A percentile compares a stretch with the other conserved stretches of the same genome.
These are phyloP conservation scores for Phaeodactylum tricornutum DNA, from an alignment of 108 stramenopile species.

Conservation along the genomic window DNA sequence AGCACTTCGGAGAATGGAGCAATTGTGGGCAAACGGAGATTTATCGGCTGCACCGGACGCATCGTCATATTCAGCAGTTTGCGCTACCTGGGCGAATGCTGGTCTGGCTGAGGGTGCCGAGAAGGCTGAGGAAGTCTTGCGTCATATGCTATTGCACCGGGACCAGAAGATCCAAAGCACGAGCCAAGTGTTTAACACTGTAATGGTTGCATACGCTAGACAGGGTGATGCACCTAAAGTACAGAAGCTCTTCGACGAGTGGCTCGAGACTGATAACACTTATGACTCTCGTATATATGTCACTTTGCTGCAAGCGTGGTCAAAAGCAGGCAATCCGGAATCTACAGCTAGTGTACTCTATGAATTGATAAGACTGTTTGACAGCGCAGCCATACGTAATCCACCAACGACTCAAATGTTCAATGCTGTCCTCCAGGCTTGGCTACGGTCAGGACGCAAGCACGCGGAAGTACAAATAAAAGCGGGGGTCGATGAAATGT, in stretches of 20 bases:
- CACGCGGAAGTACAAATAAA: background rate
- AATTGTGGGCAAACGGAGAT: background rate
- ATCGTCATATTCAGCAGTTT: too few relatives aligned
- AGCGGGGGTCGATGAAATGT: background rate
- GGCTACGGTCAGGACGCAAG: background rate
- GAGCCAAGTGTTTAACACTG: too few relatives aligned
- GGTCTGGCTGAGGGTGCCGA: background rate
- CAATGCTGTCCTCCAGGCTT: background rate
- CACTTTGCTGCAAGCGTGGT: slow-evolving; percentile 1
- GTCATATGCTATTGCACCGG: background rate
- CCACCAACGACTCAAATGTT: background rate
- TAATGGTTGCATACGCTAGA: too few relatives aligned
- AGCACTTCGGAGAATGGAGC: background rate
- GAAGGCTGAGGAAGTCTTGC: slow-evolving; percentile 1
- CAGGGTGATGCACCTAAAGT: too few relatives aligned
- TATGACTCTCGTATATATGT: too few relatives aligned
- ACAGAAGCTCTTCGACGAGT: too few relatives aligned
- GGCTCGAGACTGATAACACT: too few relatives aligned
- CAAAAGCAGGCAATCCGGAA: background rate
- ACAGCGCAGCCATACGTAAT: background rate
- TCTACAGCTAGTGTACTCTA: background rate
- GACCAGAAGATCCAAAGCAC: too few relatives aligned
- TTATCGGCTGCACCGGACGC: background rate
- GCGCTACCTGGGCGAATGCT: background rate
- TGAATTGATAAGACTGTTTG: background rate